Evolutionary conservation across 2,329 filamentous ascomycete species (phyloP).

Genomic region (Diaporthe vaccinii): DNA sequence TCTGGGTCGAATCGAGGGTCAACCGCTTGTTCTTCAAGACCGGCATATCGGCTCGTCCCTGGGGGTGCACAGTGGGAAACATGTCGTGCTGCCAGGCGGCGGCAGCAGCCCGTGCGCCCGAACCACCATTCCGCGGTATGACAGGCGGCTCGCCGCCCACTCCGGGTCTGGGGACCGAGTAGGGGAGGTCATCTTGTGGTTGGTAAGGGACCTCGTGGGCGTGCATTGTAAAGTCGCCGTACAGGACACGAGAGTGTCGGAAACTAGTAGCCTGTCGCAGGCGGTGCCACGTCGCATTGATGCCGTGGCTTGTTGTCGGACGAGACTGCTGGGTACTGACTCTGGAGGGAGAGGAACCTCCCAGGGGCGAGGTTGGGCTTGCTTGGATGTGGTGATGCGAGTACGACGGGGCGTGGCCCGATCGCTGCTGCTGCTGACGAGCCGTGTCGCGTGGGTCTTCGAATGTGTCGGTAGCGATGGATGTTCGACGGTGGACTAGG

Average conservation of each 20-base stretch:
- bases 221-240: constrained; percentile 53
- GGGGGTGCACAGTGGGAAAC: constrained; percentile 42
- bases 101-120: constrained; percentile 71
- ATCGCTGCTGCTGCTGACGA: constrained; percentile 38
- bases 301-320: constrained; percentile 60
- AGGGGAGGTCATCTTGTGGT: constrained; percentile 36
- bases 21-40: constrained; percentile 58
- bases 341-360: not conserved
- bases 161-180: constrained; percentile 60
- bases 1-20: constrained; percentile 61
- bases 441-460: constrained; percentile 43
- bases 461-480: constrained; percentile 48
- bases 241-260: constrained; percentile 61
- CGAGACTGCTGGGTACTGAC: constrained; percentile 33
- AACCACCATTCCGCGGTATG: constrained; percentile 71
- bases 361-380: constrained; percentile 42
- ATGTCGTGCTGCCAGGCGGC: constrained; percentile 71
- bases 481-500: constrained; percentile 64
- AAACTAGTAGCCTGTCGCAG: constrained; percentile 38
- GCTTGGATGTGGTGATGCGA: constrained; percentile 37
- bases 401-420: constrained; percentile 36
- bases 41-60: constrained; percentile 25
- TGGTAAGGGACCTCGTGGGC: constrained; percentile 40
- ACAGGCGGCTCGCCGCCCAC: constrained; percentile 68
- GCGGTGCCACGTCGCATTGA: constrained; percentile 40